Base-by-base conservation (phyloP, 2,329 filamentous ascomycete genomes). In the Diaporthe sp. region DNA sequence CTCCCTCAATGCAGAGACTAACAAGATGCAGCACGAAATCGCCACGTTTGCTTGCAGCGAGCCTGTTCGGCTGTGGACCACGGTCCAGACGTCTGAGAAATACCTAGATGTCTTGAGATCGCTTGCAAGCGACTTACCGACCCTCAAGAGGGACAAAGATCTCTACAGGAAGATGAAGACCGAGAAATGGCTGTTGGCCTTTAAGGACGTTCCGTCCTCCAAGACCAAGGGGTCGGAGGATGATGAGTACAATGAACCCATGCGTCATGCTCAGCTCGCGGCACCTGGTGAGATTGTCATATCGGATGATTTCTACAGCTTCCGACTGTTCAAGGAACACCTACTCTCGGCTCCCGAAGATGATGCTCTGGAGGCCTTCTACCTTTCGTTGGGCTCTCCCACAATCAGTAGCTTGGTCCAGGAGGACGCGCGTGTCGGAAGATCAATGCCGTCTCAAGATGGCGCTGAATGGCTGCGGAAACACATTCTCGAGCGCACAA, bases 271-370 rank as follows among this genome's bases (percentile, higher is more conserved):
- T 83, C 93, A 94, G 76, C 89, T 99, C 50, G 92, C 93, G 1
- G 86, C 90, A 44, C 92, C 96, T 1, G 87, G 85, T 66, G 88
- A 94, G 70, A 93, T 97, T 78, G 92, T 97, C 55, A 89, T 97
- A 72, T 86, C 96, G 15, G 95, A 98, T 80, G 96, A 98, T 79
- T 96, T 97, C 78, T 94, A 94, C 79, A 95, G 94, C 79, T 98
- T 96, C 81, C 92, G 93, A 44, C 87, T 97, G 1, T 99, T 99
- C 87, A 96, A 96, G 80, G 91, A 95, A 70, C 91, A 92, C 76
- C 87, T 99, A 39, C 88, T 97, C 37, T 95, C 94, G 75, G 95
- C 96, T 0, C 97, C 97, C 0, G 94, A 98, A 81, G 97, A 99
- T 80, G 97, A 98, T 76, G 81, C 85, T 0, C 86, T 99, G 1